A percentile compares a stretch with the other conserved stretches of the same genome.
Conservation (phyloP, 2,329 filamentous ascomycete species). For the Monosporascus cannonballus region DNA sequence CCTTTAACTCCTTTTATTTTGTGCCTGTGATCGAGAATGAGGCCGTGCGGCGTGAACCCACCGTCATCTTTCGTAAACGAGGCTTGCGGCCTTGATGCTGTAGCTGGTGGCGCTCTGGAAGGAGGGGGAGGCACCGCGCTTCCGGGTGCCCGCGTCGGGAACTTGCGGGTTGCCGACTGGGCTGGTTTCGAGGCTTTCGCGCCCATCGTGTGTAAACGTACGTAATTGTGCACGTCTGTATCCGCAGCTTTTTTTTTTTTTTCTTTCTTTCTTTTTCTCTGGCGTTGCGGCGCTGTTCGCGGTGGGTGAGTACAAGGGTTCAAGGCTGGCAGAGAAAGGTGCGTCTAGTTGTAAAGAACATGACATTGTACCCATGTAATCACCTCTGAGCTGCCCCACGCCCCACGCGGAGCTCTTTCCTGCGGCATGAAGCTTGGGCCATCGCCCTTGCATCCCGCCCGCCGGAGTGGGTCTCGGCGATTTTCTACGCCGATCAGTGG, state of each 20-base stretch:
- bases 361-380: too few relatives aligned
- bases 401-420: neutral
- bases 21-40: too few relatives aligned
- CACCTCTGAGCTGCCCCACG: too few relatives aligned
- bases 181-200: conserved; percentile 41
- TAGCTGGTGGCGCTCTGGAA: conserved; percentile 6
- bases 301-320: too few relatives aligned
- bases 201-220: conserved; percentile 30
- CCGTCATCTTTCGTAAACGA: conserved; percentile 27
- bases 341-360: too few relatives aligned
- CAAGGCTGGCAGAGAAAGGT: too few relatives aligned
- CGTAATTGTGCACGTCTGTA: neutral
- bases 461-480: neutral
- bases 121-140: conserved; percentile 18
- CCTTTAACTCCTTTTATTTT: too few relatives aligned
- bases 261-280: too few relatives aligned
- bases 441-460: neutral
- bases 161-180: conserved; percentile 35
- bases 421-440: conserved; percentile 3
- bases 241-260: too few relatives aligned
- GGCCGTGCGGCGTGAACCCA: conserved; percentile 11
- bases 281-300: too few relatives aligned
- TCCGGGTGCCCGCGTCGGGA: conserved; percentile 34
- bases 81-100: conserved; percentile 6
- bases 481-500: too few relatives aligned